Evolutionary conservation across 805 yeast species (phyloP), one percentile per base, ranked within the genome.

Genomic region (Starmerella khaoyaiensis): DNA sequence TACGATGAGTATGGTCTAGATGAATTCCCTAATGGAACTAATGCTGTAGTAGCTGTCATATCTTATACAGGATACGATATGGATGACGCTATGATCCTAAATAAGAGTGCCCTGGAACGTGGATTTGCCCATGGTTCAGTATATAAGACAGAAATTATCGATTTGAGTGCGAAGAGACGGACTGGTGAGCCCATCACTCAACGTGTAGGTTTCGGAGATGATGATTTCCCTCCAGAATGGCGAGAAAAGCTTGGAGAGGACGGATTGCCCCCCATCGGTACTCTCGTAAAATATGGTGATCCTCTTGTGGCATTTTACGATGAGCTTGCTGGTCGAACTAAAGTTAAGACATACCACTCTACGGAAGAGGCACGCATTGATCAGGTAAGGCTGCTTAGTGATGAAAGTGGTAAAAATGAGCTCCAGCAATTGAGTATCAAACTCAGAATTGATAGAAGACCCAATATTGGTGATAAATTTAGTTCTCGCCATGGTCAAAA

Each of bases 61-160:
- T 86, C 98, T 0, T 90, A 90, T 60, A 90, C 98, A 1, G 98
- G 98, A 51, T 90, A 90, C 57, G 98, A 90, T 80, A 90, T 90
- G 97, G 98, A 90, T 65, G 98, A 90, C 62, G 98, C 98, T 57
- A 87, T 90, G 97, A 90, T 90, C 54, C 73, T 90, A 50, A 90
- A 90, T 62, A 90, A 90, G 61, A 80, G 94, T 35, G 96, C 97
- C 0, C 93, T 86, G 53, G 98, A 90, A 63, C 73, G 98, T 60
- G 98, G 98, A 1, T 90, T 90, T 49, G 97, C 93, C 15, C 87
- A 90, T 53, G 98, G 98, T 63, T 81, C 93, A 7, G 93, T 90
- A 47, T 84, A 81, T 63, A 90, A 90, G 62, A 90, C 80, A 21
- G 98, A 90, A 59, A 83, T 82, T 62, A 70, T 90, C 36, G 96